Evolutionary conservation across 1,284 basidiomycete species (phyloP), one percentile per base, ranked within the genome.

Genomic region (Stygiomarasmius scandens): DNA sequence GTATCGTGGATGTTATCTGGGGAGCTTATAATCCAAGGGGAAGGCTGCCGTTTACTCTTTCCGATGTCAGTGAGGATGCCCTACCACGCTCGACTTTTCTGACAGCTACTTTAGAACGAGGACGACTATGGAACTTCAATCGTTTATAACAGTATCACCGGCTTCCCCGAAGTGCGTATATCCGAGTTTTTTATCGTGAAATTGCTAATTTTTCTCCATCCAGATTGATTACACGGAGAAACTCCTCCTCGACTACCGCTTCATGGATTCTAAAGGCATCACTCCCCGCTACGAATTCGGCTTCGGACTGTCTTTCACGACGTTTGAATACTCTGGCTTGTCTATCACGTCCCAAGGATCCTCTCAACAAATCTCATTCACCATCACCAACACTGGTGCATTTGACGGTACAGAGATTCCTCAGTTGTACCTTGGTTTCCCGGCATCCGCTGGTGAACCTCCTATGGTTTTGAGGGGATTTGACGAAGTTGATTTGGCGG

Each of bases 301-400:
- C 1, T 92, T 84, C 69, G 93, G 93, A 0, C 72, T 93, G 20
- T 88, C 85, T 32, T 95, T 94, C 75, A 91, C 92, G 34, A 81
- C 74, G 0, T 95, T 95, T 72, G 70, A 76, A 12, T 89, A 89
- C 67, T 82, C 79, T 5, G 71, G 71, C 24, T 69, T 92, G 12
- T 65, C 69, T 0, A 73, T 85, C 50, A 58, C 64, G n/a, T 49
- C 67, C 4, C 69, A 80, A 5, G 65, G 64, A 0, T 62, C 60
- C 49, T 69, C 69, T 2, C 69, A 74, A 55, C 64, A 69, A 16
- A 69, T 86, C 14, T 69, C 70, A 1, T 87, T 86, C 71, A 71
- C 67, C 0, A 69, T 87, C 2, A 64, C 67, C 56, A 87, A 87
- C 66, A 79, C 74, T 1, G 85, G 85, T 25, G 59, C 66, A 0